Percentiles rank a stretch among this genome's conserved stretches.
These are phyloP conservation scores for Paradendryphiella salina DNA, from an alignment of 2,329 filamentous ascomycete genomes.

Conservation along the genomic window DNA sequence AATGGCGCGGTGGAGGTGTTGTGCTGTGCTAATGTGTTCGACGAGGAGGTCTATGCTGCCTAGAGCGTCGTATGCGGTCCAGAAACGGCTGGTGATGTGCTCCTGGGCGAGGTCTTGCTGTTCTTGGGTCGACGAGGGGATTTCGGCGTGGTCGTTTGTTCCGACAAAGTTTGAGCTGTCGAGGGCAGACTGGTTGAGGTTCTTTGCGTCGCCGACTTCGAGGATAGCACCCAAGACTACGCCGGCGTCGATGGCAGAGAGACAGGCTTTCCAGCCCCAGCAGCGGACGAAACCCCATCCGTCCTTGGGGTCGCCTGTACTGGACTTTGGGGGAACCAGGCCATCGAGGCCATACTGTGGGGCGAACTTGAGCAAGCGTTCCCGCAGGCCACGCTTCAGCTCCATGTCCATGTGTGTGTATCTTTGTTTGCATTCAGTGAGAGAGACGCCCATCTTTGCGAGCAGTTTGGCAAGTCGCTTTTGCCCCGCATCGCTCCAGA, in stretches of 20 bases:
- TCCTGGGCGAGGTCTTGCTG: slow-evolving; percentile 47
- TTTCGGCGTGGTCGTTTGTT: slow-evolving; percentile 34
- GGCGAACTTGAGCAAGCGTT: slow-evolving; percentile 86
- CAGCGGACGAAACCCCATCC: slow-evolving; percentile 97
- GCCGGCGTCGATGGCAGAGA: slow-evolving; percentile 92
- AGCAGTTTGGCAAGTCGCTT: slow-evolving; percentile 91
- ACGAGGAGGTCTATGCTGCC: slow-evolving; percentile 68
- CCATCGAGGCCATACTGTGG: slow-evolving; percentile 93
- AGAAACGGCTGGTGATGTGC: slow-evolving; percentile 58
- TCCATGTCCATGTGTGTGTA: slow-evolving; percentile 99
- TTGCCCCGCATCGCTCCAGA: slow-evolving; percentile 88
- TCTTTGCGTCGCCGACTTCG: slow-evolving; percentile 74
- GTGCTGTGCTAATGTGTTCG: slow-evolving; percentile 76
- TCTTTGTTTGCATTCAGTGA: slow-evolving; percentile 90
- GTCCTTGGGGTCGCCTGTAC: slow-evolving; percentile 74
- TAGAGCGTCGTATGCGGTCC: slow-evolving; percentile 62
- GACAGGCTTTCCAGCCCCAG: slow-evolving; percentile 95
- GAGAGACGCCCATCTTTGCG: slow-evolving; percentile 95
- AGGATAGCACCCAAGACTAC: slow-evolving; percentile 89
- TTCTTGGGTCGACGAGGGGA: slow-evolving; percentile 21
- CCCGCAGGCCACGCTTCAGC: slow-evolving; percentile 82
- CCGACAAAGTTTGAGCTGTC: slow-evolving; percentile 38
- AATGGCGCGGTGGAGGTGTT: slow-evolving; percentile 88
- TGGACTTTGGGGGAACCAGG: slow-evolving; percentile 71
- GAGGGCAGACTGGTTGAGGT: slow-evolving; percentile 37